Conservation (phyloP, 192 early-diverging fungal genomes). For the Rhizophagus prolifer region DNA sequence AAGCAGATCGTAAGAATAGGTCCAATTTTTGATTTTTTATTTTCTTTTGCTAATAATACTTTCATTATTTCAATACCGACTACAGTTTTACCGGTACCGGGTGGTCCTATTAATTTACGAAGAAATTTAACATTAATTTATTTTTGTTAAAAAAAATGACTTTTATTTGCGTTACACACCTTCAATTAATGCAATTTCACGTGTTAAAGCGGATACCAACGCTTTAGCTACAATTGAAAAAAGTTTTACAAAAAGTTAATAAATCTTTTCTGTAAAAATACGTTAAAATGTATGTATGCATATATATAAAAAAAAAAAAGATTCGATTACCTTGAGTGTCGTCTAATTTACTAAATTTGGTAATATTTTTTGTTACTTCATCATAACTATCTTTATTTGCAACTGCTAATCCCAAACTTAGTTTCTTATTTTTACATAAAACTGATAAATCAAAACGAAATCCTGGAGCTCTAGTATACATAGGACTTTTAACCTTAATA, state of each 20-base stretch:
- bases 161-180: slow-evolving; percentile 13
- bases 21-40: slow-evolving; percentile 33
- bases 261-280: not conserved
- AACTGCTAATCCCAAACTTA: not conserved
- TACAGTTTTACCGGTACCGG: slow-evolving; percentile 52
- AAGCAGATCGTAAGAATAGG: slow-evolving; percentile 55
- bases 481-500: not conserved
- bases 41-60: slow-evolving; percentile 35
- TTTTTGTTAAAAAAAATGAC: too few relatives aligned
- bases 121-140: too few relatives aligned
- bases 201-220: slow-evolving; percentile 46
- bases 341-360: not conserved
- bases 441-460: not conserved
- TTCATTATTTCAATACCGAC: slow-evolving; percentile 53
- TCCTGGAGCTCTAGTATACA: slow-evolving; percentile 22
- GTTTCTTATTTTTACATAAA: not conserved
- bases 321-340: too few relatives aligned
- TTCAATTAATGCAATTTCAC: slow-evolving; percentile 56
- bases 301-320: too few relatives aligned
- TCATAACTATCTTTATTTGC: not conserved
- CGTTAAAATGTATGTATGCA: too few relatives aligned
- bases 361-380: not conserved
- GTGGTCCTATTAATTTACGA: slow-evolving; percentile 30
- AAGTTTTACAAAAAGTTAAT: not conserved
- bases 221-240: slow-evolving; percentile 31